Evolutionary conservation across 140 eudicot genomes (phyloP), one percentile per base, ranked within the genome.

Genomic region (Bidens hawaiensis): DNA sequence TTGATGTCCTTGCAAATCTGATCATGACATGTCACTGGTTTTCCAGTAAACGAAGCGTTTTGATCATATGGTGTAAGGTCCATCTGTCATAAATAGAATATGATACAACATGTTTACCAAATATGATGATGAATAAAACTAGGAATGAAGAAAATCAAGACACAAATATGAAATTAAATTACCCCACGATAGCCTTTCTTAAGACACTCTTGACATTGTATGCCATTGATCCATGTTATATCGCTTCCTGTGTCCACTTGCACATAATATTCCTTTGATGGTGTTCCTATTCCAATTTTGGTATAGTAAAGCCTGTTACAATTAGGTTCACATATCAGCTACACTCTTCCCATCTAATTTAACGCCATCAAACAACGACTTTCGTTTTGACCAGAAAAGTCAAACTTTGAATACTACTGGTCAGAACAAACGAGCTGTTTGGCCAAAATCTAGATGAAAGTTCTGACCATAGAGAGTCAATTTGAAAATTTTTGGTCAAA

Each of bases 221-320:
- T 77, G 83, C 96, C 83, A 75, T 83, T 87, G 43, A 87, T 75
- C 96, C 96, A 87, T 61, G 72, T 79, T 51, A 87, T 81, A 68
- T 83, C 93, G 75, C 76, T 78, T 67, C 95, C 95, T 2, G 95
- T 87, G 40, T 87, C 95, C 7, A 87, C 91, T 83, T 87, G 96
- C 52, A 88, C 89, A 57, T 82, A 74, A 65, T 84, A 88, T 57
- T 82, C 86, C 65, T 67, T 79, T 42, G 87, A 61, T 38, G 96
- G 96, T 24, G 90, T 84, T 68, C 96, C 96, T 34, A 88, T 72
- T 30, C 83, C 88, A 19, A 88, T 79, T 60, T 82, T 81, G 40
- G 96, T 78, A 69, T 77, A 88, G 75, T 88, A 88, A 40, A 88
- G 87, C 85, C 96, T 88, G 72, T 60, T 62, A 38, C 33, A 68